phyloP scores from a whole-genome alignment of 495 filamentous ascomycete genomes.

The Arthonia radiata region DNA sequence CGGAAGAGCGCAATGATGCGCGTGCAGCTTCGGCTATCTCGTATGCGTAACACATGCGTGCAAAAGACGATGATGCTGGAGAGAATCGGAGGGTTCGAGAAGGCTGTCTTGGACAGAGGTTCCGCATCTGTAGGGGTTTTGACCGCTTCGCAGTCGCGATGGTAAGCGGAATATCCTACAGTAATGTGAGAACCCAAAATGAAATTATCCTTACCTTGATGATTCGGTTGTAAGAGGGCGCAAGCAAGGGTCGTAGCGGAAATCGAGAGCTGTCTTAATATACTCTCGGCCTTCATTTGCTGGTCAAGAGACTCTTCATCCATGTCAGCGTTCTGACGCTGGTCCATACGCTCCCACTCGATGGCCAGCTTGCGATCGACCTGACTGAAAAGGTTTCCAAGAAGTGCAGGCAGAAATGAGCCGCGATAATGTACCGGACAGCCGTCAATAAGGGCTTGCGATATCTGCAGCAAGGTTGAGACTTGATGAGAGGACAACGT shows the following conservation, averaged over 20 bases:
- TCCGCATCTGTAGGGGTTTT: no score
- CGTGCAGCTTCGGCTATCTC: constrained; percentile 68
- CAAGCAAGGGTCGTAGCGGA: constrained; percentile 78
- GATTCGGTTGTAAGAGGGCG: constrained; percentile 55
- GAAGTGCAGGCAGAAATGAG: constrained; percentile 68
- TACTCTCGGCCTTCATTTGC: constrained; percentile 97
- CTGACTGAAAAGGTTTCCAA: constrained; percentile 58
- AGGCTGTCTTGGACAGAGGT: no score
- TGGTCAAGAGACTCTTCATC: constrained; percentile 52
- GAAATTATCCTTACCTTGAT: constrained; percentile 28
- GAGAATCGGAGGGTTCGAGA: no score
- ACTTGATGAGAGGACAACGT: constrained; percentile 80
- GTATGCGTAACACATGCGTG: constrained; percentile 71
- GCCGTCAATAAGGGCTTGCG: constrained; percentile 67
- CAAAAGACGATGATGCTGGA: constrained; percentile 79
- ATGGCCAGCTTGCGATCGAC: constrained; percentile 64
- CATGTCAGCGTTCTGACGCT: constrained; percentile 33
- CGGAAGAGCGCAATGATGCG: constrained; percentile 65
- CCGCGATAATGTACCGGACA: constrained; percentile 55
- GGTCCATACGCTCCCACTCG: constrained; percentile 53
- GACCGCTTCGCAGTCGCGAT: no score
- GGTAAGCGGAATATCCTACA: no score
- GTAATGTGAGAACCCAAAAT: no score
- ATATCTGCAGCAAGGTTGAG: constrained; percentile 66
- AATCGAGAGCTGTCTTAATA: constrained; percentile 78